Evolutionary conservation across 148 eudicot genomes (phyloP).

Genomic region (Rhododendron williamsianum): DNA sequence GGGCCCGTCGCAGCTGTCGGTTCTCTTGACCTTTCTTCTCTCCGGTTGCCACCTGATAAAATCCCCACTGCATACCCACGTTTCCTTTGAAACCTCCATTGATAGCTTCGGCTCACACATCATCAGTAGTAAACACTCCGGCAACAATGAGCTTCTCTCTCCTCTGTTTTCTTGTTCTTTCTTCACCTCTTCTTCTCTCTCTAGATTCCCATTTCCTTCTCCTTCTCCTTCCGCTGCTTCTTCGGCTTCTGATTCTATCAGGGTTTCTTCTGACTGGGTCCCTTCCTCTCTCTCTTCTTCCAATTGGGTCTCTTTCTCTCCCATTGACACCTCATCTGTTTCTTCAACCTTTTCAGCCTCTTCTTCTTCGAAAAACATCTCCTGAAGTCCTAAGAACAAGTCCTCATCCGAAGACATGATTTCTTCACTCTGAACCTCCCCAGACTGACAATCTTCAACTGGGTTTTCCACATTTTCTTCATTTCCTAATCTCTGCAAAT

Average conservation of each 20-base stretch:
- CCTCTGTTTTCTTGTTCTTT: conserved; percentile 5
- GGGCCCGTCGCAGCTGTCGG: conserved; percentile 20
- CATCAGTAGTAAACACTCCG: conserved; percentile 91
- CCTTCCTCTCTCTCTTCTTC: conserved; percentile 5
- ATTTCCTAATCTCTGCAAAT: conserved; percentile 12
- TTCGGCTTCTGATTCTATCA: not conserved
- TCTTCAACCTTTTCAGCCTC: conserved; percentile 9
- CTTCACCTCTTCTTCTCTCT: conserved; percentile 10
- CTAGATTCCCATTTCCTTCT: not conserved
- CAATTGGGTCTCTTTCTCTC: not conserved
- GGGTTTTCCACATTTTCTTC: conserved; percentile 4
- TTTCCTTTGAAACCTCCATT: conserved; percentile 93
- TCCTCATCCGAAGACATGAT: not conserved
- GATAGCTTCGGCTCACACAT: conserved; percentile 92
- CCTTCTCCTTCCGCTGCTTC: conserved; percentile 15
- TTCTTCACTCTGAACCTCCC: conserved; percentile 12
- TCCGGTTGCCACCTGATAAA: conserved; percentile 61
- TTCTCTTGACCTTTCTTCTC: conserved; percentile 14
- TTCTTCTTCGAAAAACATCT: conserved; percentile 1
- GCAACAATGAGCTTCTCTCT: conserved; percentile 28
- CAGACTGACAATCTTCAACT: not conserved
- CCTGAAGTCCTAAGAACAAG: not conserved
- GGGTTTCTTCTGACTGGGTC: not conserved
- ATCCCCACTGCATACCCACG: conserved; percentile 85
- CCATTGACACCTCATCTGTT: not conserved